phyloP scores from a whole-genome alignment of 2,329 filamentous ascomycete genomes.

The Arthroderma sp. region DNA sequence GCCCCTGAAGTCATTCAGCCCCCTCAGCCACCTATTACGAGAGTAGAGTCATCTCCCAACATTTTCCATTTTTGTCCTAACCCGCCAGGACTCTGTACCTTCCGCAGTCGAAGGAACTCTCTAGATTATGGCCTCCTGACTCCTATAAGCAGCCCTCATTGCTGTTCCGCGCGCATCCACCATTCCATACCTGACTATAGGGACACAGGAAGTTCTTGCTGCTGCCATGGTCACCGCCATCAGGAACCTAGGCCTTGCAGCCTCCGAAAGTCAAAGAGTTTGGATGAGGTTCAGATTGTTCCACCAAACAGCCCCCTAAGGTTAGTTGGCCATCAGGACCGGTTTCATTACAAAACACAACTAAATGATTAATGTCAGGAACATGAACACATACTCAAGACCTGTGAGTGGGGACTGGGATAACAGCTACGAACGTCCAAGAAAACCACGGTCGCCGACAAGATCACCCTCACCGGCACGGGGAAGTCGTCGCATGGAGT shows the following conservation, averaged over 20 bases:
- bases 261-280: neutral
- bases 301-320: neutral
- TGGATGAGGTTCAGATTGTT: neutral
- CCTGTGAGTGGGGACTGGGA: neutral
- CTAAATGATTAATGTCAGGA: neutral
- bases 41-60: neutral
- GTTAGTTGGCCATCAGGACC: neutral
- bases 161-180: neutral
- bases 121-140: neutral
- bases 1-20: neutral
- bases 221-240: neutral
- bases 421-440: neutral
- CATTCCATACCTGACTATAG: neutral
- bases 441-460: neutral
- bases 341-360: neutral
- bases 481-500: neutral
- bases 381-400: neutral
- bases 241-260: neutral
- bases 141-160: neutral
- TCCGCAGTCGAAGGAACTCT: neutral
- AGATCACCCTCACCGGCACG: neutral
- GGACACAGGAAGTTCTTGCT: neutral
- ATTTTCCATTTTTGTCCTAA: neutral
- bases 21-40: neutral
- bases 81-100: neutral